phyloP scores from a whole-genome alignment of 2,329 filamentous ascomycete species.

The Pyricularia sp. region DNA sequence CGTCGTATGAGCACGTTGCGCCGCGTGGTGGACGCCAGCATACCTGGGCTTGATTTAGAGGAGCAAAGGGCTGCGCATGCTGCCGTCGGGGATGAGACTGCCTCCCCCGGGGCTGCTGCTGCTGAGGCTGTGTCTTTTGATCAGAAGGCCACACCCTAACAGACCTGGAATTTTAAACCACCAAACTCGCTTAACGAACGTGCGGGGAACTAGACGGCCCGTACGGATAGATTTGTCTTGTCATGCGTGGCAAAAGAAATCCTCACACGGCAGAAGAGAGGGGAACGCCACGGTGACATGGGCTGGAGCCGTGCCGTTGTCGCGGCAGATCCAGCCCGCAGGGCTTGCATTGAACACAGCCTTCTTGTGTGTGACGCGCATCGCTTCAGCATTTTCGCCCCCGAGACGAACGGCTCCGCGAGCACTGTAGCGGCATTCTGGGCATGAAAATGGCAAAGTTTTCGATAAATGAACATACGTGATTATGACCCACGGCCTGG shows the following conservation, averaged over 20 bases:
- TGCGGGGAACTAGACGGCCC: background rate
- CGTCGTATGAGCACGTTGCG: constrained; percentile 44
- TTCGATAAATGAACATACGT: background rate
- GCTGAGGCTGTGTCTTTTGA: background rate
- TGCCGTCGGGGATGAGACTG: background rate
- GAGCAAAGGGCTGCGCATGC: constrained; percentile 1
- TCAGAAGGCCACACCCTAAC: background rate
- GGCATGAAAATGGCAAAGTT: background rate
- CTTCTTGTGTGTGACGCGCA: background rate
- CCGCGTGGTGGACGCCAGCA: constrained; percentile 40
- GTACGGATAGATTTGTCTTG: background rate
- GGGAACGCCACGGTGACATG: background rate
- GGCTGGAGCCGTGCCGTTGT: background rate
- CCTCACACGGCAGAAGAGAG: background rate
- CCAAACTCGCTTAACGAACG: background rate
- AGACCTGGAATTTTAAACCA: background rate
- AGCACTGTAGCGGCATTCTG: background rate
- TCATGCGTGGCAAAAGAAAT: background rate
- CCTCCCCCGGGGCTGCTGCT: background rate
- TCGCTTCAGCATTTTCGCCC: background rate
- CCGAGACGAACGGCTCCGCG: background rate
- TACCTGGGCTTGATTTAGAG: background rate
- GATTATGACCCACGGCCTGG: background rate
- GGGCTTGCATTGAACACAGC: background rate
- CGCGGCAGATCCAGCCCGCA: background rate